Evolutionary conservation across 306 rosid genomes (phyloP).

Genomic region (Hippophae tibetana): DNA sequence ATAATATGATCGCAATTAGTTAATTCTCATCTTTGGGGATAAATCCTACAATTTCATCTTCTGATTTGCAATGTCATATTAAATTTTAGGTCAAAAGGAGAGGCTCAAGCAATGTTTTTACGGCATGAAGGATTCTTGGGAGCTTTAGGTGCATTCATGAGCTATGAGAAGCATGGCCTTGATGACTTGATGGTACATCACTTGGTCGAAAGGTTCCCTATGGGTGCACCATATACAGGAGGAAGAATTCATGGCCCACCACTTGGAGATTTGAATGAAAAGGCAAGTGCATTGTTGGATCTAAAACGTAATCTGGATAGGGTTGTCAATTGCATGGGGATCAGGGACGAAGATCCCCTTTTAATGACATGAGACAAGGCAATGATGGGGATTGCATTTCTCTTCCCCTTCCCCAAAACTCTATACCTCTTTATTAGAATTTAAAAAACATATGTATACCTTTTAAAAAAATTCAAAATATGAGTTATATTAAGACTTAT

Average conservation of each 20-base stretch:
- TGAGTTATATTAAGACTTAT: no score
- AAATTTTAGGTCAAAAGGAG: conserved; percentile 79
- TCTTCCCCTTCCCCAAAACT: no score
- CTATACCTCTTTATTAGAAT: no score
- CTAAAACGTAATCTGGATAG: conserved; percentile 18
- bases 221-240: conserved; percentile 96
- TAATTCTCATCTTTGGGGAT: neutral
- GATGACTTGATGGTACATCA: conserved; percentile 98
- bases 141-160: conserved; percentile 95
- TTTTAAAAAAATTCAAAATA: no score
- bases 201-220: conserved; percentile 91
- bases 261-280: conserved; percentile 91
- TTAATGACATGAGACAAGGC: no score
- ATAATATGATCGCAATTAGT: neutral
- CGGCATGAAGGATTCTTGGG: conserved; percentile 98
- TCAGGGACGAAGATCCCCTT: neutral
- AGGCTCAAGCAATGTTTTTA: conserved; percentile 91
- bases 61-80: conserved; percentile 16
- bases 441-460: no score
- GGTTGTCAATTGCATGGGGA: conserved; percentile 8
- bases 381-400: no score
- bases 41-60: neutral
- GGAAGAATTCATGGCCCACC: conserved; percentile 97
- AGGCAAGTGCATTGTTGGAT: conserved; percentile 44
- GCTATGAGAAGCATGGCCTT: conserved; percentile 95